A percentile compares a stretch with the other conserved stretches of the same genome.
phyloP scores from a whole-genome alignment of 208 protist species.

The Wallacemonas rigidus region DNA sequence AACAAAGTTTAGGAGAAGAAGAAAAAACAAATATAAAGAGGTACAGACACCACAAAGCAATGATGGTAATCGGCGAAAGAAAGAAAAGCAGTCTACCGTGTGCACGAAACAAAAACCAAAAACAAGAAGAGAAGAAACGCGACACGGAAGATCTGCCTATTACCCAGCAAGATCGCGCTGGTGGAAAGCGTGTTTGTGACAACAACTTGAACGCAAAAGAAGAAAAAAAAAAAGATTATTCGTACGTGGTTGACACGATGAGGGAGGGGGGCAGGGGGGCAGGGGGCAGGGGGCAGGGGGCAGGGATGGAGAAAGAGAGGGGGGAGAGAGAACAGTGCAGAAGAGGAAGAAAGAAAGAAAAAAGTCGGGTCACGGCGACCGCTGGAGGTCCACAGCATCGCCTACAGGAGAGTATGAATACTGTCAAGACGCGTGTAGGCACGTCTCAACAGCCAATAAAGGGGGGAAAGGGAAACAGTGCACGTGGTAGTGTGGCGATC shows the following conservation, averaged over 20 bases:
- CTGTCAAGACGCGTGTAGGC: no score
- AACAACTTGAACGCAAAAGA: conserved; percentile 6
- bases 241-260: no score
- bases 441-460: no score
- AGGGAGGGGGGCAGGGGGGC: not conserved
- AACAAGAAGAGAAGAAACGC: conserved; percentile 13
- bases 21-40: no score
- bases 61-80: not conserved
- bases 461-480: no score
- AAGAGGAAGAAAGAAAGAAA: conserved; percentile 18
- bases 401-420: no score
- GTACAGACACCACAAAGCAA: no score
- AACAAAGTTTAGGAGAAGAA: no score
- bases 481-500: no score
- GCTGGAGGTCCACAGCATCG: no score
- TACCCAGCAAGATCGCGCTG: not conserved
- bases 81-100: conserved; percentile 8
- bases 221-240: not conserved
- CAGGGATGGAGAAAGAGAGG: conserved; percentile 15
- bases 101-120: not conserved
- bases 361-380: no score
- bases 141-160: not conserved
- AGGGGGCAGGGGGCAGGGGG: not conserved
- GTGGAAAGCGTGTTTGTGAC: conserved; percentile 8
- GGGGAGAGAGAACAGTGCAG: not conserved